These are phyloP conservation scores for Pseudoneurospora amorphoporcata DNA, from an alignment of 495 filamentous ascomycete genomes.

Conservation along the genomic window DNA sequence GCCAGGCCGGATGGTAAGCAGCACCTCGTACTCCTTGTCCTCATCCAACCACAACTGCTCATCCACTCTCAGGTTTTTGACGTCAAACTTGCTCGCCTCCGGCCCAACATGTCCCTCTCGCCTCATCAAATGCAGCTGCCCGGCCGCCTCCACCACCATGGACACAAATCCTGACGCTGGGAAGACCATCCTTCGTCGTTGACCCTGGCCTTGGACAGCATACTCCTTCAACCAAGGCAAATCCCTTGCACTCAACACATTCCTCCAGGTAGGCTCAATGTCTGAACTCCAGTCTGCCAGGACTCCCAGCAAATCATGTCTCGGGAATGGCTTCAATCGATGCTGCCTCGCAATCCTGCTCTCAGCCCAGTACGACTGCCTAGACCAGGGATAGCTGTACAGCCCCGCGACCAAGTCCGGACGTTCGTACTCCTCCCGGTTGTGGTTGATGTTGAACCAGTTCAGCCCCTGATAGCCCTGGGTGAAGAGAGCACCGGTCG, in stretches of 20 bases:
- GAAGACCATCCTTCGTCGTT: constrained; percentile 27
- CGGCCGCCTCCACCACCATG: constrained; percentile 37
- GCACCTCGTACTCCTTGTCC: constrained; percentile 19
- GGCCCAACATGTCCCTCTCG: constrained; percentile 7
- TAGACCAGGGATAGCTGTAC: constrained; percentile 43
- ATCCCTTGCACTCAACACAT: constrained; percentile 31
- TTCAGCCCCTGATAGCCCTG: constrained; percentile 29
- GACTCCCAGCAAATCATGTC: constrained; percentile 40
- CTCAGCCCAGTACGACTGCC: constrained; percentile 38
- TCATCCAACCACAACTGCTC: constrained; percentile 19
- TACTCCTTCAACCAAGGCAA: constrained; percentile 43
- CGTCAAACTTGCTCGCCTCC: constrained; percentile 12
- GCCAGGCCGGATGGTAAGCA: constrained; percentile 17
- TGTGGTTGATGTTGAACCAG: constrained; percentile 27
- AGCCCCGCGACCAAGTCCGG: constrained; percentile 36
- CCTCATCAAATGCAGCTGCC: constrained; percentile 12
- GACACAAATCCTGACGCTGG: constrained; percentile 36
- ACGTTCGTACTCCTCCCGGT: constrained; percentile 20
- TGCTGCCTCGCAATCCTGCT: constrained; percentile 34
- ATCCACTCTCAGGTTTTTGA: constrained; percentile 11
- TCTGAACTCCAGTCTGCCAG: constrained; percentile 28
- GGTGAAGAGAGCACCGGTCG: constrained; percentile 30
- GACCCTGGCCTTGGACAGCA: constrained; percentile 15
- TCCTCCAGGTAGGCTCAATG: constrained; percentile 42
- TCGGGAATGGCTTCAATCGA: constrained; percentile 32